Conservation (phyloP, 768 basidiomycete genomes). For the Pholiota microspora region DNA sequence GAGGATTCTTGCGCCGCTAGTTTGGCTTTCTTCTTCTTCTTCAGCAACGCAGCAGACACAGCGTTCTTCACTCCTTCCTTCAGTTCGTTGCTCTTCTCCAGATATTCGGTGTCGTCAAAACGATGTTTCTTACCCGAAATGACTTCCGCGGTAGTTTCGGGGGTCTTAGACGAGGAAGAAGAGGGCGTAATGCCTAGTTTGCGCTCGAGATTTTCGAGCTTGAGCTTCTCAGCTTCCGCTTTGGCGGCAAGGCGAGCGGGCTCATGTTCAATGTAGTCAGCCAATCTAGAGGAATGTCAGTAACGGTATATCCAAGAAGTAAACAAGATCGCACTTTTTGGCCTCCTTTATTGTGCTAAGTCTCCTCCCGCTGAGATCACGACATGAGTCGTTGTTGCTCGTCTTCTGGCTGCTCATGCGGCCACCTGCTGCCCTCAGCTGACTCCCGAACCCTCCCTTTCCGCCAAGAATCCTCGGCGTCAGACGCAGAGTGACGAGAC, state of each 20-base stretch:
- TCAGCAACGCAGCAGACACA: slow-evolving; percentile 57
- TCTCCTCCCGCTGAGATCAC: slow-evolving; percentile 87
- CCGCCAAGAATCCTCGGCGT: slow-evolving; percentile 78
- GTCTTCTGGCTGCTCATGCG: slow-evolving; percentile 97
- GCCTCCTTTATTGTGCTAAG: slow-evolving; percentile 96
- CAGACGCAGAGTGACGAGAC: slow-evolving; percentile 68
- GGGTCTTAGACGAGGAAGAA: slow-evolving; percentile 28
- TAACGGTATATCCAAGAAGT: neutral
- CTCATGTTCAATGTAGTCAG: slow-evolving; percentile 83
- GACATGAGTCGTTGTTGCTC: slow-evolving; percentile 90
- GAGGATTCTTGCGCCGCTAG: slow-evolving; percentile 24
- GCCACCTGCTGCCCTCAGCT: slow-evolving; percentile 94
- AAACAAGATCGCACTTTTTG: slow-evolving; percentile 61
- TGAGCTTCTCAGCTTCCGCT: slow-evolving; percentile 74
- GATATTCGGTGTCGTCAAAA: slow-evolving; percentile 88
- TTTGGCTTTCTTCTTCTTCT: slow-evolving; percentile 24
- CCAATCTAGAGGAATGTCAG: slow-evolving; percentile 48
- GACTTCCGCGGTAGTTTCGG: slow-evolving; percentile 39
- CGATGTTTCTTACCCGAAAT: slow-evolving; percentile 79
- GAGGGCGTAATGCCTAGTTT: slow-evolving; percentile 68
- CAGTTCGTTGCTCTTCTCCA: slow-evolving; percentile 89
- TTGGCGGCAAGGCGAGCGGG: slow-evolving; percentile 78
- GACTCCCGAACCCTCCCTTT: slow-evolving; percentile 97
- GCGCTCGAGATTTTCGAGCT: slow-evolving; percentile 82
- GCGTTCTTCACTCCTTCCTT: slow-evolving; percentile 91